phyloP scores from a whole-genome alignment of 2,329 filamentous ascomycete genomes.

The Rhytidhysteron rufulum region DNA sequence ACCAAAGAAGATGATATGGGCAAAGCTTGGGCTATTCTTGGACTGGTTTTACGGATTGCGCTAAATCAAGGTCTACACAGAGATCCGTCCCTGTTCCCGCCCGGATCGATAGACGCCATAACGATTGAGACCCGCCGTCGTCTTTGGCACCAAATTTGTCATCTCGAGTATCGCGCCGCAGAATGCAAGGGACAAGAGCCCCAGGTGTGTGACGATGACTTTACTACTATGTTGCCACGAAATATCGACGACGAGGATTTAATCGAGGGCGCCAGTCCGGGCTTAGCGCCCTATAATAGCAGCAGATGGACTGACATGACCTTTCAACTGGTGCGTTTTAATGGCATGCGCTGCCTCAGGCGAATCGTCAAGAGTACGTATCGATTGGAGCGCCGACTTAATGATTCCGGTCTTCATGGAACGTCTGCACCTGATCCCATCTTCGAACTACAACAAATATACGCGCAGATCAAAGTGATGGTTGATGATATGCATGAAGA shows the following conservation, averaged over 20 bases:
- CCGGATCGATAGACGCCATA: constrained; percentile 32
- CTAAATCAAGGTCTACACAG: constrained; percentile 35
- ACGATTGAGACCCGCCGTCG: constrained; percentile 35
- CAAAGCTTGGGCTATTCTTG: constrained; percentile 36
- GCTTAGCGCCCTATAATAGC: constrained; percentile 26
- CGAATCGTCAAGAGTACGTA: constrained; percentile 35
- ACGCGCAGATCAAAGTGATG: constrained; percentile 34
- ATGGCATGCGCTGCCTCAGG: constrained; percentile 31
- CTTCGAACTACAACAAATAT: constrained; percentile 28
- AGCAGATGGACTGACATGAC: constrained; percentile 31
- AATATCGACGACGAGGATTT: constrained; percentile 38
- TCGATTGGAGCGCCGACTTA: constrained; percentile 32
- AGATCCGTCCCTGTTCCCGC: constrained; percentile 34
- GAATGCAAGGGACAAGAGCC: constrained; percentile 39
- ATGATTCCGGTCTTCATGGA: constrained; percentile 30
- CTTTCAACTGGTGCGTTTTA: constrained; percentile 32
- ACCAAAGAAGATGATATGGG: constrained; percentile 37
- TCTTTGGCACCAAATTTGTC: constrained; percentile 35
- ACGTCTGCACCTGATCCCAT: constrained; percentile 31
- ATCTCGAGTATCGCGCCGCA: constrained; percentile 35
- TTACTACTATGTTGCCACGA: constrained; percentile 33
- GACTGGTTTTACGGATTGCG: constrained; percentile 33
- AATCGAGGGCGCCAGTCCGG: constrained; percentile 30
- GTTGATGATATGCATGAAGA: constrained; percentile 32
- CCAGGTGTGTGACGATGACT: constrained; percentile 33